Base-by-base conservation (phyloP, 1,284 basidiomycete species). In the Trichosporon coremiiforme region DNA sequence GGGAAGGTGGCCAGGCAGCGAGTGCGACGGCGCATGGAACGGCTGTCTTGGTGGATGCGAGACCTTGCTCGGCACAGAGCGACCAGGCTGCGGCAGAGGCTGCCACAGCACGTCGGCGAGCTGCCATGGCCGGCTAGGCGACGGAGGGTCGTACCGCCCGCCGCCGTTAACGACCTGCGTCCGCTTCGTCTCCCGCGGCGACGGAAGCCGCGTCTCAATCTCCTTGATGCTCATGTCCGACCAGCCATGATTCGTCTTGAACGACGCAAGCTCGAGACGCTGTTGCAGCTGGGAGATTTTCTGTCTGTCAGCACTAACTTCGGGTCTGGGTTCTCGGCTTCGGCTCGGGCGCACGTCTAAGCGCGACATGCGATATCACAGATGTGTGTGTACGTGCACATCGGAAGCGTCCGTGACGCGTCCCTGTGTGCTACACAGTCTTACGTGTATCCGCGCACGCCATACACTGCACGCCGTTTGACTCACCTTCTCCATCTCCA, bases 401-500 rank as follows among this genome's bases (percentile, higher is more conserved):
- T n/a, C 31, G 57, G 29, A 33, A 29, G 55, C 31, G 57, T 33
- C 17, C 57, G 57, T 60, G 57, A 60, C 57, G 31, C 57, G 57
- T 60, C 57, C 57, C 57, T 60, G 17, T 33, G 29, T n/a, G 13
- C 29, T 53, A 38, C 38, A n/a, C 29, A 10, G 15, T 33, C 31
- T 60, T 60, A 65, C 64, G 64, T 47, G 41, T 65, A 47, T 22
- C 38, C 64, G n/a, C n/a, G n/a, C n/a, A n/a, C n/a, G n/a, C n/a
- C n/a, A n/a, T n/a, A n/a, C n/a, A n/a, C n/a, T n/a, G 64, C 22
- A 20, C 41, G 9, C 41, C 25, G 13, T 17, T n/a, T n/a, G 5
- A 75, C 79, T 66, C 70, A 82, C 81, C 78, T 81, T 80, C 65
- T 83, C 81, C 75, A 82, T 77, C 20, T 83, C 80, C 69, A 82